Percentiles rank a stretch among this genome's conserved stretches.
phyloP scores from a whole-genome alignment of 1,139 yeast species.

The Yamadazyma dushanensis region DNA sequence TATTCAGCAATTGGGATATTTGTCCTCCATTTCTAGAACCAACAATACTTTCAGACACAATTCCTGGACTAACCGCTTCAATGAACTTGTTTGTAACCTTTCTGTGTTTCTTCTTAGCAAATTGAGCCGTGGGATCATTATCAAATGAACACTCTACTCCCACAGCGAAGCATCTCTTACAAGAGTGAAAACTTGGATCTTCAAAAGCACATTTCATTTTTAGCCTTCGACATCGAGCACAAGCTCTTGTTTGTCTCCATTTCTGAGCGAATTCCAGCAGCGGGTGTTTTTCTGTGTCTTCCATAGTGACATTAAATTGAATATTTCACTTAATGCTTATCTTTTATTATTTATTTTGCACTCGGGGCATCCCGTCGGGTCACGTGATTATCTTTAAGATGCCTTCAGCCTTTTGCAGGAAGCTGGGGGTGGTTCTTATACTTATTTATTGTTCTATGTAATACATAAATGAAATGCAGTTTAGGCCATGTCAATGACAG shows the following conservation, averaged over 20 bases:
- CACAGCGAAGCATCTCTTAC: conserved; percentile 48
- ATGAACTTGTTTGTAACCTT: conserved; percentile 12
- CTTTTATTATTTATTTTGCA: not conserved
- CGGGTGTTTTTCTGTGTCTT: not conserved
- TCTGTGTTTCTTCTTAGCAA: conserved; percentile 24
- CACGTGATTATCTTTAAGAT: too few species aligned
- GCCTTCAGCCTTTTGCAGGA: too few species aligned
- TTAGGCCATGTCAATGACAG: conserved; percentile 33
- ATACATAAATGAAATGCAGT: conserved; percentile 2
- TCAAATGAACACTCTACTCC: conserved; percentile 49
- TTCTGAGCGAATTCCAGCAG: conserved; percentile 23
- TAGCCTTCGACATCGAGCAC: conserved; percentile 57
- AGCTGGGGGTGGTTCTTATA: not conserved
- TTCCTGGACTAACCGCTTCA: conserved; percentile 17
- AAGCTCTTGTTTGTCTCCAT: conserved; percentile 52
- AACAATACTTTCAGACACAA: conserved; percentile 16
- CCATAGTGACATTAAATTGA: not conserved
- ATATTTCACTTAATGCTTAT: not conserved
- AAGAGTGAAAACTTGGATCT: conserved; percentile 42
- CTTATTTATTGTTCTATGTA: not conserved
- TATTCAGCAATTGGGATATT: conserved; percentile 16
- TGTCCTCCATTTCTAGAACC: conserved; percentile 17
- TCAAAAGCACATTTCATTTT: conserved; percentile 57
- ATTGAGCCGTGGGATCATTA: conserved; percentile 45
- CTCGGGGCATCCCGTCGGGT: conserved; percentile 3